Base-by-base conservation (phyloP, 2,329 filamentous ascomycete genomes). In the Nothomitra cinnamomea region DNA sequence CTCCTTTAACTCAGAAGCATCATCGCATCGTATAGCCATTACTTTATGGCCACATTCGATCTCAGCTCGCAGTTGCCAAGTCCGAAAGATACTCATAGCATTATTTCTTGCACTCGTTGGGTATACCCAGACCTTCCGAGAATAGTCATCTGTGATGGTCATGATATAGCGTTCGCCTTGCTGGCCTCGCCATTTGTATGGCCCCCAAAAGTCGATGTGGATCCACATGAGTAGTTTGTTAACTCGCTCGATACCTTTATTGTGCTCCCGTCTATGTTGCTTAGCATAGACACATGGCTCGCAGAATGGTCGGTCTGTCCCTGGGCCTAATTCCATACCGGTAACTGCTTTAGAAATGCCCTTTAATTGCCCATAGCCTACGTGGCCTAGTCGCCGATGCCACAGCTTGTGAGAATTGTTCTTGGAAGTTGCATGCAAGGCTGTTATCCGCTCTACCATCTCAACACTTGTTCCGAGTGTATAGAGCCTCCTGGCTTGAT, bases 171-270 rank as follows among this genome's bases (percentile, higher is more conserved):
- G 25, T 10, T 51, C 36, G 17, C 49, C 49, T 8, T 32, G 6
- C 6, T 6, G 24, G 5, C 49, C 36, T 38, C n/a, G 49, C 6
- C 13, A 15, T 17, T 21, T 38, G 6, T 51, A 51, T 12, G 41
- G 51, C 1, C 51, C 51, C 35, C 51, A 53, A 21, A 51, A 45
- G 38, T 53, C 41, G 22, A 41, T 53, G 10, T 53, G 51, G 1
- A 53, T 21, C 7, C 19, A 21, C 36, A 19, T 12, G 19, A 53
- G 38, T 32, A 5, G 15, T n/a, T 41, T 41, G 5, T 3, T 45
- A 4, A 21, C 51, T n/a, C 6, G 25, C 6, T 51, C 6, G 13
- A 17, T 22, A 8, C 12, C 25, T 12, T 21, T 19, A 3, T 21
- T 1, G 13, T 17, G 21, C 15, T 12, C 22, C 7, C 49, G 49